A percentile compares a stretch with the other conserved stretches of the same genome.
These are phyloP conservation scores for Zygosaccharomyces pseudobailii DNA, from an alignment of 1,139 yeast species.

Conservation along the genomic window DNA sequence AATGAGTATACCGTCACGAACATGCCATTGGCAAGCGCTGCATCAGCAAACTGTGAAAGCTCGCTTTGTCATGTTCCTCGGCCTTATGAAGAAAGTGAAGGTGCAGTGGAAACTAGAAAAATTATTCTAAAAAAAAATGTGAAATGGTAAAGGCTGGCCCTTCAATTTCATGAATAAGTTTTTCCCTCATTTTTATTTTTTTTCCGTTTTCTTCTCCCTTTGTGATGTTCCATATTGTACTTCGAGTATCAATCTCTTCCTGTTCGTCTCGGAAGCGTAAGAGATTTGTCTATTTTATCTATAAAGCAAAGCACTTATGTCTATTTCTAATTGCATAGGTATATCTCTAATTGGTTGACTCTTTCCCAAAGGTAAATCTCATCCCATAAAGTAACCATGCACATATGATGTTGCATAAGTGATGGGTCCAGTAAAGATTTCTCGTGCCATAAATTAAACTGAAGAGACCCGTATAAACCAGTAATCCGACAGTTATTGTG, in stretches of 20 bases:
- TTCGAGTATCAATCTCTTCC: not conserved
- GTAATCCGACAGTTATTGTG: constrained; percentile 31
- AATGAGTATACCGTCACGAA: constrained; percentile 7
- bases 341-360: too few species aligned
- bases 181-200: not conserved
- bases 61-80: not conserved
- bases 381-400: constrained; percentile 39
- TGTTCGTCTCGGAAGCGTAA: not conserved
- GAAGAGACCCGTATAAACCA: constrained; percentile 49
- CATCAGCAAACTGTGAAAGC: too few species aligned
- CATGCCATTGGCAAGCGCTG: not conserved
- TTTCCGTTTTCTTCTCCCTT: not conserved
- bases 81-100: constrained; percentile 13
- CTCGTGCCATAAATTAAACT: constrained; percentile 60
- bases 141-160: not conserved
- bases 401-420: constrained; percentile 53
- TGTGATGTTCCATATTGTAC: not conserved
- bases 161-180: not conserved
- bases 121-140: constrained; percentile 6
- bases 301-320: not conserved
- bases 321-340: not conserved
- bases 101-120: constrained; percentile 11
- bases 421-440: constrained; percentile 68
- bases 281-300: not conserved
- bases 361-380: not conserved